Conservation (phyloP, 148 eudicot species). For the Camellia japonica region DNA sequence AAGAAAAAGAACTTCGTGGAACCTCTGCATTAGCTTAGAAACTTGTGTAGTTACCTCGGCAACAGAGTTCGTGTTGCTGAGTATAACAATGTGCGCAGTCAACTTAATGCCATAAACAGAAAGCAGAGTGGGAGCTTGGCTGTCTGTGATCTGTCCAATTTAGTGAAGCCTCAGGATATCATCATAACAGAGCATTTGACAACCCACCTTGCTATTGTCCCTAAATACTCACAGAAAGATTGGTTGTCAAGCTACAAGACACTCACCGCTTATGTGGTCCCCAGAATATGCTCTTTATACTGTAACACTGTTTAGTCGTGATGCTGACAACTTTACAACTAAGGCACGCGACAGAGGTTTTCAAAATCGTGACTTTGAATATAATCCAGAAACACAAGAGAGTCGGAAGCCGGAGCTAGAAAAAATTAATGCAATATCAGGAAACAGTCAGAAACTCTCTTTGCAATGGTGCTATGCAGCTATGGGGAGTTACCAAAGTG, state of each 20-base stretch:
- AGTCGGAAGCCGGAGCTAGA: slow-evolving; percentile 75
- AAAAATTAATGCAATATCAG: slow-evolving; percentile 29
- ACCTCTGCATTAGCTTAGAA: neutral
- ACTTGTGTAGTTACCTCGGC: neutral
- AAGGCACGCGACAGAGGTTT: slow-evolving; percentile 93
- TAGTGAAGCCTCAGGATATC: too few species aligned
- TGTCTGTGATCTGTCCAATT: too few species aligned
- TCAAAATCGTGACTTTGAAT: slow-evolving; percentile 86
- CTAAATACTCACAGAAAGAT: too few species aligned
- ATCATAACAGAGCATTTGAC: too few species aligned
- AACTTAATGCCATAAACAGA: slow-evolving; percentile 93
- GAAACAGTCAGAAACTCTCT: too few species aligned
- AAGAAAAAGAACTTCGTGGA: neutral
- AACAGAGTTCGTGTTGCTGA: slow-evolving; percentile 78
- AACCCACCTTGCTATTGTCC: too few species aligned
- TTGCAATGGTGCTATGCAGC: too few species aligned
- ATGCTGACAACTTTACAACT: slow-evolving; percentile 23
- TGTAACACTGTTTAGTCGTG: too few species aligned
- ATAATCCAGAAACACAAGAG: slow-evolving; percentile 75
- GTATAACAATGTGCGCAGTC: slow-evolving; percentile 93
- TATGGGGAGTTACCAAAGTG: too few species aligned
- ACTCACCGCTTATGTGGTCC: too few species aligned
- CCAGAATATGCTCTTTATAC: too few species aligned
- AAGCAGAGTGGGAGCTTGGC: slow-evolving; percentile 99
- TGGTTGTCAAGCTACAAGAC: too few species aligned